These are phyloP conservation scores for Arbutus unedo DNA, from an alignment of 148 eudicot species.

Conservation along the genomic window DNA sequence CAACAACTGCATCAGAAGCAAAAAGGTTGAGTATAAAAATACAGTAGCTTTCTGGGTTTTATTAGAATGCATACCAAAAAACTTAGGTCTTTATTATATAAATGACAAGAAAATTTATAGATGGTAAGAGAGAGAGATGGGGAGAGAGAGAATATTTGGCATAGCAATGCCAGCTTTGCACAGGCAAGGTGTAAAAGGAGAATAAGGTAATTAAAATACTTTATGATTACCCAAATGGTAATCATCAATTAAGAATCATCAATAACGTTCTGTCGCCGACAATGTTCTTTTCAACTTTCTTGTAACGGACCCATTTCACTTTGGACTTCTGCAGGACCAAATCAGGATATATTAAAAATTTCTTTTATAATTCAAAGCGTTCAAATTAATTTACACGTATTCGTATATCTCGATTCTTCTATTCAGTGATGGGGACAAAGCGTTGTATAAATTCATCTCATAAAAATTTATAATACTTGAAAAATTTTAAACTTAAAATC, in stretches of 20 bases:
- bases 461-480: too few relatives aligned
- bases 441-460: too few relatives aligned
- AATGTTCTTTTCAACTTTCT: constrained; percentile 21
- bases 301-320: constrained; percentile 26
- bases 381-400: too few relatives aligned
- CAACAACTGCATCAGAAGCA: constrained; percentile 23
- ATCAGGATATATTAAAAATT: too few relatives aligned
- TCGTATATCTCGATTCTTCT: too few relatives aligned
- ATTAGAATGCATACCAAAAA: background rate
- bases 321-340: background rate
- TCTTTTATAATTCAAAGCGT: background rate
- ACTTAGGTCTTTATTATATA: constrained; percentile 28
- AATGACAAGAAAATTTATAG: constrained; percentile 25
- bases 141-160: background rate
- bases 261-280: constrained; percentile 23
- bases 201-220: constrained; percentile 8
- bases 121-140: background rate
- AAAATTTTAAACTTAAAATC: too few relatives aligned
- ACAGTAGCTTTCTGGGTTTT: constrained; percentile 24
- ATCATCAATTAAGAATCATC: constrained; percentile 18
- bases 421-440: too few relatives aligned
- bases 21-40: constrained; percentile 3
- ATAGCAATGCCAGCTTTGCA: constrained; percentile 12
- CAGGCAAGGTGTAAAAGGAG: constrained; percentile 8
- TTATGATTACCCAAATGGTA: constrained; percentile 14